Evolutionary conservation across 148 eudicot genomes (phyloP).

Genomic region (Silene uniflora): DNA sequence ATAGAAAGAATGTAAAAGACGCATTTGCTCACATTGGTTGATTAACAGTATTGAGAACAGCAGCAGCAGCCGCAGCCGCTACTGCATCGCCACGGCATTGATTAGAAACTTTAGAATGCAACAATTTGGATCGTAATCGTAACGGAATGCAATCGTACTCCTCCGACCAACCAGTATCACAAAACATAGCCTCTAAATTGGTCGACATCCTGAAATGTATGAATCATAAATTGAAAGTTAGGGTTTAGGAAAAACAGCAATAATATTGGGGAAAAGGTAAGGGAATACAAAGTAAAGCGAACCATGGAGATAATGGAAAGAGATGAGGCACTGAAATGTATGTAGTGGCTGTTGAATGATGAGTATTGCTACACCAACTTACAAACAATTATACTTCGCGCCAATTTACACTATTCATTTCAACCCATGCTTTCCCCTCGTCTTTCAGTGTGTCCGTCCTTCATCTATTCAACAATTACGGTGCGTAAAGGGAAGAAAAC

Average conservation of each 20-base stretch:
- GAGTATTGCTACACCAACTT: neutral
- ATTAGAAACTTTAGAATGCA: slow-evolving; percentile 13
- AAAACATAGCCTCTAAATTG: slow-evolving; percentile 6
- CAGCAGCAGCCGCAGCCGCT: neutral
- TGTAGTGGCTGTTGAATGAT: neutral
- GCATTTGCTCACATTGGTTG: slow-evolving; percentile 2
- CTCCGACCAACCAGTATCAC: slow-evolving; percentile 37
- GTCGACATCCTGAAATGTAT: slow-evolving; percentile 15
- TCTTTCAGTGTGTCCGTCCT: too few relatives aligned
- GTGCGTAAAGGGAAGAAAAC: too few relatives aligned
- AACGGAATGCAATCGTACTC: slow-evolving; percentile 54
- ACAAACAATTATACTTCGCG: neutral
- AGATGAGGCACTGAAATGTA: neutral
- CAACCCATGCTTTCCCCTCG: neutral
- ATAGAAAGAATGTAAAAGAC: too few relatives aligned
- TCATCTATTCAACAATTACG: too few relatives aligned
- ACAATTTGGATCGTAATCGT: slow-evolving; percentile 42
- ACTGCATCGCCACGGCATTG: neutral
- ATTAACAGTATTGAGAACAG: neutral
- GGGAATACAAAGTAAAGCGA: neutral
- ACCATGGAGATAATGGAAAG: neutral
- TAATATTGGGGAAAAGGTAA: neutral
- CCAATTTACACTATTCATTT: neutral
- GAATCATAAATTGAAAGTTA: neutral
- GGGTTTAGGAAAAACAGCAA: neutral